Base-by-base conservation (phyloP, 2,329 filamentous ascomycete species). In the Didymellaceae sp. region DNA sequence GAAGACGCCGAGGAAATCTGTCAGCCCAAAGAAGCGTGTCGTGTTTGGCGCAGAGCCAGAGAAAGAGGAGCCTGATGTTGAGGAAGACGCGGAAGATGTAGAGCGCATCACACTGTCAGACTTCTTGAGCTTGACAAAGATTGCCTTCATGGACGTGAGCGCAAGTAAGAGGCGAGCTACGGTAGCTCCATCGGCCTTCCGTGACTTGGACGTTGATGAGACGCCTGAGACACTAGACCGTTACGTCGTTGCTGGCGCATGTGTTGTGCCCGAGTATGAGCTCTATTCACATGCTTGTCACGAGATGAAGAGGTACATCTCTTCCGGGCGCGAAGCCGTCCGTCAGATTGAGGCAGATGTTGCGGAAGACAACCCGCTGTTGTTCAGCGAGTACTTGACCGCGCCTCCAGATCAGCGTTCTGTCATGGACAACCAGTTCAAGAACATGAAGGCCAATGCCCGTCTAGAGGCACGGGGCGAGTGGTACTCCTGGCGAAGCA, bases 401-500 rank as follows among this genome's bases (percentile, higher is more conserved):
- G 93, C 93, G 20, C 84, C 89, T 0, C 85, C 91, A 0, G 90
- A 95, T 55, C 86, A 96, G 68, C 91, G 90, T 66, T 76, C 85
- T 3, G 81, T 95, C 43, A 95, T 99, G 87, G 93, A 99, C 75
- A 94, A 90, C 59, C 92, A 97, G 69, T 94, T 99, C 79, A 94
- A 96, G 73, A 97, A 97, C 66, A 89, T 96, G 73, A 97, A 97
- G 78, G 92, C 91, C 0, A 89, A 96, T 71, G 91, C 93, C 13
- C 85, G 94, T 20, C 81, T 97, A 11, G 79, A 92, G 42, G 97
- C 93, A 76, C 97, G 97, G 70, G 91, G 90, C 49, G 92, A 94
- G 79, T 99, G 94, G 94, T 99, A 99, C 71, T 89, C 93, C 66
- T 99, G 94, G 94, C 87, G 94, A 31, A 93, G 90, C 81, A 93